Conservation (phyloP, 1,284 basidiomycete species). For the Rhizoctonia solani region DNA sequence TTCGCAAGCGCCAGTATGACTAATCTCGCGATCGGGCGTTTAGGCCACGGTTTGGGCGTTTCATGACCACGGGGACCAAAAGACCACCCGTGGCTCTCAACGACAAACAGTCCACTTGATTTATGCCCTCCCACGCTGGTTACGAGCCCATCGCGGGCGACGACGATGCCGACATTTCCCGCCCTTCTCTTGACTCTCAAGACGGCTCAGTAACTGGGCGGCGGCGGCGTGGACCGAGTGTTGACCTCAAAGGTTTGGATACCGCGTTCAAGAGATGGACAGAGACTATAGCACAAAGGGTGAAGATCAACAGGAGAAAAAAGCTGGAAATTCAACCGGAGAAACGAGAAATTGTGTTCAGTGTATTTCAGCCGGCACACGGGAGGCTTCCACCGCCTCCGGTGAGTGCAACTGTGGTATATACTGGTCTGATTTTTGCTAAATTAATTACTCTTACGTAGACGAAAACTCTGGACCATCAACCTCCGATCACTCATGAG, state of each 20-base stretch:
- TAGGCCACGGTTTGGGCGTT: too few relatives aligned
- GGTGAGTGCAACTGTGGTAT: conserved; percentile 48
- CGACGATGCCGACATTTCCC: conserved; percentile 2
- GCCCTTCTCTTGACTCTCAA: conserved; percentile 26
- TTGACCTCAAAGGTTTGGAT: conserved; percentile 52
- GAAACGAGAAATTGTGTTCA: conserved; percentile 72
- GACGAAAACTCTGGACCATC: conserved; percentile 78
- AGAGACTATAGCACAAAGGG: conserved; percentile 79
- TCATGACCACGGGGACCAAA: conserved; percentile 22
- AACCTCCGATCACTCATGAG: conserved; percentile 68
- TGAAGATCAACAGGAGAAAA: conserved; percentile 67
- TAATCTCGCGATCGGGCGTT: too few relatives aligned
- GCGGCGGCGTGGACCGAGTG: conserved; percentile 5
- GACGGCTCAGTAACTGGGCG: background rate
- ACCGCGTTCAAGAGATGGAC: conserved; percentile 86
- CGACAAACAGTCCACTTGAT: background rate
- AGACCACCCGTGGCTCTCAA: conserved; percentile 9
- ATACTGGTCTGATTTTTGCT: conserved; percentile 27
- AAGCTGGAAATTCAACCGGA: conserved; percentile 62
- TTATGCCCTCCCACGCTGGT: conserved; percentile 31
- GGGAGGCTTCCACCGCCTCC: conserved; percentile 42
- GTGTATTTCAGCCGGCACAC: conserved; percentile 69
- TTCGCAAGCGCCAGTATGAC: too few relatives aligned
- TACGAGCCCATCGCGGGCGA: conserved; percentile 30
- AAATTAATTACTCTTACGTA: conserved; percentile 42